These are phyloP conservation scores for Peronospora farinosa DNA, from an alignment of 352 stramenopile genomes.

Conservation along the genomic window DNA sequence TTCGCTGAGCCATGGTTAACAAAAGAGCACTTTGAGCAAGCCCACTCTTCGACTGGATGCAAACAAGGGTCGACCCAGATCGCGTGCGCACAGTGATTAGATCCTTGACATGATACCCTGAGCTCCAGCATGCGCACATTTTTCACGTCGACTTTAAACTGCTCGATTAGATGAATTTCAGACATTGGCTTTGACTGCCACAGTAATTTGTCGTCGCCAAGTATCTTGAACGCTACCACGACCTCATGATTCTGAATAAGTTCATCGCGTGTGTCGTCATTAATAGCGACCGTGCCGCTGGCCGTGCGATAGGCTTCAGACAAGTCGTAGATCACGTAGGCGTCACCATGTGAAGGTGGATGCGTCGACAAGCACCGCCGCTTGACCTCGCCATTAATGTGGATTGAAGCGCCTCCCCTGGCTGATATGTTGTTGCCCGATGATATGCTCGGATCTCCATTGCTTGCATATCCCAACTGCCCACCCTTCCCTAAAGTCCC, in stretches of 20 bases:
- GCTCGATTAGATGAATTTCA: conserved; percentile 33
- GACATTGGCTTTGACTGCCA: conserved; percentile 72
- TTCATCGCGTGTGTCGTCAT: conserved; percentile 65
- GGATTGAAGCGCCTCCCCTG: conserved; percentile 35
- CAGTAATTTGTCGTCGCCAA: conserved; percentile 58
- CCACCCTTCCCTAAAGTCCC: conserved; percentile 69
- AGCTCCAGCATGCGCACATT: conserved; percentile 75
- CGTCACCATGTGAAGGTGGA: conserved; percentile 58
- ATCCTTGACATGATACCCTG: conserved; percentile 56
- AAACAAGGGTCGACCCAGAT: conserved; percentile 77
- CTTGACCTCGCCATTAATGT: conserved; percentile 54
- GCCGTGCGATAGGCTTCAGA: conserved; percentile 49
- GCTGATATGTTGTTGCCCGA: conserved; percentile 13
- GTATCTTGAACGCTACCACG: conserved; percentile 57
- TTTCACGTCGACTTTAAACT: conserved; percentile 53
- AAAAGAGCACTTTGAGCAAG: conserved; percentile 54
- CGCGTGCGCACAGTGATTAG: conserved; percentile 73
- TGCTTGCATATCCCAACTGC: conserved; percentile 70
- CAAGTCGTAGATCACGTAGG: conserved; percentile 82
- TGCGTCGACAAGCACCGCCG: conserved; percentile 77
- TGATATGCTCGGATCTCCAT: conserved; percentile 24
- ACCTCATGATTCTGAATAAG: conserved; percentile 48
- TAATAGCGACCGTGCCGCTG: conserved; percentile 57
- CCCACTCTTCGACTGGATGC: conserved; percentile 64
- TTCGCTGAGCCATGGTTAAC: conserved; percentile 58